A percentile compares a stretch with the other conserved stretches of the same genome.
phyloP scores from a whole-genome alignment of 257 asterid species.

The Primulina tabacum region DNA sequence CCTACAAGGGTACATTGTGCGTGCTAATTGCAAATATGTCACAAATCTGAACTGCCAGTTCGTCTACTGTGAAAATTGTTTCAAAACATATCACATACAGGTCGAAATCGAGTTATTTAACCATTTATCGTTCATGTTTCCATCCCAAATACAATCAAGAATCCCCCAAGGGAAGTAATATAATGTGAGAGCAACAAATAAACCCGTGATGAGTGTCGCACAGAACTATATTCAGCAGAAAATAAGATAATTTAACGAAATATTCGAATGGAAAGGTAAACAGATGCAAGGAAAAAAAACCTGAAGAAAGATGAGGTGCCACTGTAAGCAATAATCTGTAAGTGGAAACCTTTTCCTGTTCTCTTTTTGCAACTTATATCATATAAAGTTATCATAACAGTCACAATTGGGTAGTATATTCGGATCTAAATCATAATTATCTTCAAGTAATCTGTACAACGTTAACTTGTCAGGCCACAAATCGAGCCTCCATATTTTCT shows the following conservation, averaged over 20 bases:
- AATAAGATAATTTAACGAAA: background rate
- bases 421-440: background rate
- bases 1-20: too few relatives aligned
- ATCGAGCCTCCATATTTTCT: conserved; percentile 57
- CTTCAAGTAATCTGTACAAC: conserved; percentile 1
- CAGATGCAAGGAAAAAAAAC: background rate
- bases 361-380: background rate
- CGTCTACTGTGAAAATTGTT: background rate
- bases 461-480: conserved; percentile 48
- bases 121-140: background rate
- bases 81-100: too few relatives aligned
- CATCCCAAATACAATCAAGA: too few relatives aligned
- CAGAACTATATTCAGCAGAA: background rate
- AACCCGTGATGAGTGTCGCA: background rate
- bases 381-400: background rate
- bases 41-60: too few relatives aligned
- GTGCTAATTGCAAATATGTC: too few relatives aligned
- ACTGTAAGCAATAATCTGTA: background rate
- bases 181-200: background rate
- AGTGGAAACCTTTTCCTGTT: background rate
- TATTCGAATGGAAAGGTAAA: background rate
- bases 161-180: too few relatives aligned
- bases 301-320: background rate
- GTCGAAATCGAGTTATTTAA: background rate
- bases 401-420: background rate